A percentile compares a stretch with the other conserved stretches of the same genome.
These are phyloP conservation scores for Flammula alnicola DNA, from an alignment of 1,284 basidiomycete genomes.

Conservation along the genomic window DNA sequence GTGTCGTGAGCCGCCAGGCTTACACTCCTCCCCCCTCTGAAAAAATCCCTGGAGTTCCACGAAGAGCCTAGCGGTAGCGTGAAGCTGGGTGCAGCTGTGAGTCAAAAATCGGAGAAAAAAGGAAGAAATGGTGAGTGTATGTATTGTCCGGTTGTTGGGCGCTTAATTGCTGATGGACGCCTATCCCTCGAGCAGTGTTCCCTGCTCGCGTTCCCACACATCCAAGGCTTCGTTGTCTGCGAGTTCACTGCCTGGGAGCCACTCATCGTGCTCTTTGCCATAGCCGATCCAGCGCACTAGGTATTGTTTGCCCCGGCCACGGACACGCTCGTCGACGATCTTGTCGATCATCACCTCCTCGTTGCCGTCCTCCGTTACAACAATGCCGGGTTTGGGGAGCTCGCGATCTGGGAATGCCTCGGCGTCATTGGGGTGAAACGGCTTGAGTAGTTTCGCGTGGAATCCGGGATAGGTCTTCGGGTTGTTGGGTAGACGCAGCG, in stretches of 20 bases:
- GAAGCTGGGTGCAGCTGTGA: no score
- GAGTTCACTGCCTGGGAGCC: slow-evolving; percentile 25
- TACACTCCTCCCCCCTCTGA: slow-evolving; percentile 11
- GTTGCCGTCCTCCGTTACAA: slow-evolving; percentile 23
- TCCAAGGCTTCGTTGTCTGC: slow-evolving; percentile 31
- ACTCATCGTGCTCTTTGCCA: slow-evolving; percentile 25
- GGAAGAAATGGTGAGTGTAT: not conserved
- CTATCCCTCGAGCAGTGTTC: not conserved
- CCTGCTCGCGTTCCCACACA: slow-evolving; percentile 19
- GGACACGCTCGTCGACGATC: slow-evolving; percentile 26
- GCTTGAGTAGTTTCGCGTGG: slow-evolving; percentile 11
- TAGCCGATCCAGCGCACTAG: slow-evolving; percentile 21
- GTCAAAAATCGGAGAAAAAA: not conserved
- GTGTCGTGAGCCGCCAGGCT: not conserved
- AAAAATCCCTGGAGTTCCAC: slow-evolving; percentile 27
- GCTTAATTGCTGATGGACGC: no score
- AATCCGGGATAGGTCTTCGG: slow-evolving; percentile 9
- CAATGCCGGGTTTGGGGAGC: slow-evolving; percentile 25
- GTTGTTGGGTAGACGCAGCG: slow-evolving; percentile 6
- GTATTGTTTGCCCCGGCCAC: slow-evolving; percentile 26
- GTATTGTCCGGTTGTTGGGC: no score
- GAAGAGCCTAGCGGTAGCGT: no score
- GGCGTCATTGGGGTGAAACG: slow-evolving; percentile 11
- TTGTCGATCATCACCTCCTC: slow-evolving; percentile 30
- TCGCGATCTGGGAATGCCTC: not conserved